A percentile compares a stretch with the other conserved stretches of the same genome.
phyloP scores from a whole-genome alignment of 176 grass and related monocot species.

The Stipa capillata region DNA sequence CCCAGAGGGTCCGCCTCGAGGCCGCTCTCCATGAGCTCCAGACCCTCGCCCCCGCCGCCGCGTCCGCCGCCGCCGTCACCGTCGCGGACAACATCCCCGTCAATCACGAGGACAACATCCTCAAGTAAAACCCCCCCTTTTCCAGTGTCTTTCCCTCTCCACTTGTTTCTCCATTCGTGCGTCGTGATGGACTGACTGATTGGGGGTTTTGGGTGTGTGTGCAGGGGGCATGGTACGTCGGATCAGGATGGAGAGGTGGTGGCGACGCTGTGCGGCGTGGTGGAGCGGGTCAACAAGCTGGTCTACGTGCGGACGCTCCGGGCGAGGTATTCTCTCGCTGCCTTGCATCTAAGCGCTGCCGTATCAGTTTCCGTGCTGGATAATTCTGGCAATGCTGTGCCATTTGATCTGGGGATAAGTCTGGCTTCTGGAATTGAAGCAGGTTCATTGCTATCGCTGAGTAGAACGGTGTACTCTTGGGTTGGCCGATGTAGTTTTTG shows the following conservation, averaged over 20 bases:
- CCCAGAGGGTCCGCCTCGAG: conserved; percentile 81
- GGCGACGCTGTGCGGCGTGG: conserved; percentile 79
- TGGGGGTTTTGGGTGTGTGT: neutral
- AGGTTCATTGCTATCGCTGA: neutral
- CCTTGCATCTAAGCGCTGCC: neutral
- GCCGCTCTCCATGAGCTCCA: conserved; percentile 66
- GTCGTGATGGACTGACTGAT: neutral
- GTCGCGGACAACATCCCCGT: conserved; percentile 77
- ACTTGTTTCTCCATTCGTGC: neutral
- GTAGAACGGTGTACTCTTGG: neutral
- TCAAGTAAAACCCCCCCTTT: conserved; percentile 39
- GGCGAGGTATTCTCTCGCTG: conserved; percentile 43
- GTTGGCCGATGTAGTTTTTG: neutral
- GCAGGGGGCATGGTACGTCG: conserved; percentile 82
- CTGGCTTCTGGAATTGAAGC: neutral
- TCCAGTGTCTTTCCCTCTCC: neutral
- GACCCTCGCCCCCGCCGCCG: conserved; percentile 21
- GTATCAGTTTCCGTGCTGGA: neutral
- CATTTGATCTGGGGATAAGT: neutral
- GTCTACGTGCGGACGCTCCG: conserved; percentile 74
- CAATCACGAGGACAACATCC: conserved; percentile 90
- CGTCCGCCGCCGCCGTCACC: conserved; percentile 47
- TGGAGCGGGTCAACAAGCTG: conserved; percentile 94
- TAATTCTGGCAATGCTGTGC: neutral
- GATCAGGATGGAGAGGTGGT: conserved; percentile 77